Evolutionary conservation across 2,329 filamentous ascomycete genomes (phyloP), one percentile per base, ranked within the genome.

Genomic region (Trichoderma lentiforme): DNA sequence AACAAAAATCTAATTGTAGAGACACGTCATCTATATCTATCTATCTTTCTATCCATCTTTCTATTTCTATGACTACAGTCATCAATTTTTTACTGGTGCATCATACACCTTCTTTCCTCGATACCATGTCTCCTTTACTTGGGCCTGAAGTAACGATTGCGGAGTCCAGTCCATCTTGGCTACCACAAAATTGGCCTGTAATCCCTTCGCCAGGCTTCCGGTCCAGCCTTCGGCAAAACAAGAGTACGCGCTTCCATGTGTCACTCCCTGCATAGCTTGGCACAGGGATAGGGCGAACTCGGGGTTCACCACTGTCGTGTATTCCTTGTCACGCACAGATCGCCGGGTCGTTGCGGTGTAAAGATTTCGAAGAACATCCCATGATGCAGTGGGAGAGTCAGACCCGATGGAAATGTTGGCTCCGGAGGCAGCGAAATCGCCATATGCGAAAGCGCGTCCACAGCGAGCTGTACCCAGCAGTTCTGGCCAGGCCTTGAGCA

Each of bases 211-310:
- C 1, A 70, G 7, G 18, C 66, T 62, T n/a, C 57, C 57, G 14
- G 66, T 62, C 66, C 66, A 70, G 30, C 39, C 57, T 12, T 69
- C 66, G 9, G 66, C 56, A 61, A 69, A 69, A 47, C 66, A 69
- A 24, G 66, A 47, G 28, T 69, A 69, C 18, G 56, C 66, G 36
- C 66, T 69, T 36, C 66, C 66, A 18, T 36, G 36, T n/a, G 66
- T 69, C 60, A 36, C 56, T 3, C 56, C 66, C 21, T 69, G 66
- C 66, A 69, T 69, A 21, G 66, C 66, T 2, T 61, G 66, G 12
- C 56, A 69, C n/a, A 69, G 66, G 28, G 56, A 51, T 9, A 69
- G 32, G 21, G 66, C 66, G 34, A 69, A 69, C 36, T 69, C 34
- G 15, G 66, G 66, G 8, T 69, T 69, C 56, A 69, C 39, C 14